Base-by-base conservation (phyloP, 257 asterid species). In the Agastache rugosa region DNA sequence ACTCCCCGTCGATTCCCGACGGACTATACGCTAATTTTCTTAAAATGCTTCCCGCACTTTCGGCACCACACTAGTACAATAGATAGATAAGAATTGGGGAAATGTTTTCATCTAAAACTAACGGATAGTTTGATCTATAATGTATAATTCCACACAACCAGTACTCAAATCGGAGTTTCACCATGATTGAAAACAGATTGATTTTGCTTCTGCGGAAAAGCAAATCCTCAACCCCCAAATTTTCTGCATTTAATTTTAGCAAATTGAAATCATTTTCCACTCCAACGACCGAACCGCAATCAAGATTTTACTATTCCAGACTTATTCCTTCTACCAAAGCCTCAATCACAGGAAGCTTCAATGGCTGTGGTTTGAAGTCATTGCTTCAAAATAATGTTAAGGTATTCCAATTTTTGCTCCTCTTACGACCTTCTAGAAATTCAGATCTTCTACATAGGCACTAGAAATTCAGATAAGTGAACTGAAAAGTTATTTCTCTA, bases 171-270 rank as follows among this genome's bases (percentile, higher is more conserved):
- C 34, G 31, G 34, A 19, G 4, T 39, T 54, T 27, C 53, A 60
- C 44, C 35, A 83, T 85, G 91, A 72, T 83, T 51, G 91, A 76
- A 66, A 77, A 75, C 79, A 83, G 85, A 75, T 66, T 89, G 54
- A 69, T 85, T 25, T 81, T 84, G 67, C 62, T 87, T 72, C 31
- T 88, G 53, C 77, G 80, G 70, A 67, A 50, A 71, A 39, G 82
- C 47, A 83, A 81, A 79, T 27, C 82, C 69, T 59, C 77, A 73
- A 71, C 79, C n/a, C 45, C 44, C 17, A 80, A 75, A 8, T 35
- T 63, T 63, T 69, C 79, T 16, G 72, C 78, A 19, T 54, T 88
- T 22, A 77, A 77, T 73, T 61, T 63, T 2, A 47, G 65, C 51
- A 75, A 54, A 75, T 80, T 84, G 78, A 73, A 74, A 53, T 12